Percentiles rank a stretch among this genome's conserved stretches.
Conservation (phyloP, 208 protist genomes). For the Zelonia costaricensis region DNA sequence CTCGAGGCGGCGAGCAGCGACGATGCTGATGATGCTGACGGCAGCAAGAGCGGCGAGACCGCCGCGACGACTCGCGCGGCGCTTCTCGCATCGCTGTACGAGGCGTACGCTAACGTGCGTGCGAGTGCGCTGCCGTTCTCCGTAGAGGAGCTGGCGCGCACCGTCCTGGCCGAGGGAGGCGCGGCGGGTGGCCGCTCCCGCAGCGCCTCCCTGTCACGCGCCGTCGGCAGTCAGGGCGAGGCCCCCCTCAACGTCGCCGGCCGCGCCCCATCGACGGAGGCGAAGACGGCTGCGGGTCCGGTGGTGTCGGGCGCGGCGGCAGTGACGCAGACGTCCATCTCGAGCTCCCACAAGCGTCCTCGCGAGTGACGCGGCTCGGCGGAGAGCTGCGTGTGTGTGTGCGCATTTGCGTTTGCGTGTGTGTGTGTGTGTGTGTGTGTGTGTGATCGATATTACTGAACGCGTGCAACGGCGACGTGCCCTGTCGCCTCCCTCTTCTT, state of each 20-base stretch:
- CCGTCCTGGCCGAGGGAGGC: not conserved
- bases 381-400: no score
- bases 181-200: not conserved
- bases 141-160: not conserved
- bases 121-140: no score
- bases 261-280: not conserved
- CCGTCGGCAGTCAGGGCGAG: not conserved
- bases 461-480: no score
- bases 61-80: not conserved
- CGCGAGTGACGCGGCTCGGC: no score
- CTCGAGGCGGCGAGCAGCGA: not conserved
- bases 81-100: not conserved
- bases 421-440: not conserved
- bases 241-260: not conserved
- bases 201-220: not conserved
- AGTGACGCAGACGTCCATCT: no score
- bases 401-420: no score
- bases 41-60: not conserved
- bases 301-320: not conserved
- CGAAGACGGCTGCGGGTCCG: not conserved
- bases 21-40: not conserved
- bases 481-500: no score
- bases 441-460: no score
- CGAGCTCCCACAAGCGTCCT: not conserved
- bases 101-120: not conserved